Evolutionary conservation across 2,329 filamentous ascomycete genomes (phyloP).

Genomic region (Sporothrix euskadiensis): DNA sequence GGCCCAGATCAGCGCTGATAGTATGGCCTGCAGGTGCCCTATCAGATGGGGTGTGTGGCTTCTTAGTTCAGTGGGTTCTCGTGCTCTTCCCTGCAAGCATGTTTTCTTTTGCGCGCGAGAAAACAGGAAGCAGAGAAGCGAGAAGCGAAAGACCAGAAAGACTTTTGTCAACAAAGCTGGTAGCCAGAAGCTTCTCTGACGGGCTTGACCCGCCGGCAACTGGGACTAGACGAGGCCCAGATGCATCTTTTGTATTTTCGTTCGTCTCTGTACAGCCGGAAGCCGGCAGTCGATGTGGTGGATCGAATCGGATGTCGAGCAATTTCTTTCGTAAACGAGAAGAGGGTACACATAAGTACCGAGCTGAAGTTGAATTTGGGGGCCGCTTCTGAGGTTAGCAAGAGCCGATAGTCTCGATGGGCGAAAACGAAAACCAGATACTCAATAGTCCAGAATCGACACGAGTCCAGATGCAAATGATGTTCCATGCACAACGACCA

Average conservation of each 20-base stretch:
- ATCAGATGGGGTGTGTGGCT: background rate
- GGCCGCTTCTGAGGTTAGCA: background rate
- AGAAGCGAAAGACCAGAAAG: background rate
- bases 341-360: background rate
- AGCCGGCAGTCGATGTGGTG: slow-evolving; percentile 2
- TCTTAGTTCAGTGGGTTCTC: background rate
- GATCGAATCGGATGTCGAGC: background rate
- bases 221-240: background rate
- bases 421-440: background rate
- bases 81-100: background rate
- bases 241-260: background rate
- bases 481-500: background rate
- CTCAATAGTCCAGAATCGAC: background rate
- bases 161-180: background rate
- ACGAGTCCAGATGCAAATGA: background rate
- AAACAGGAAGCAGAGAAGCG: background rate
- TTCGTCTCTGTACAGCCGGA: background rate
- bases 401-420: background rate
- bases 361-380: background rate
- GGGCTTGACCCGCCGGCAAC: background rate
- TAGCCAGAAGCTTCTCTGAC: slow-evolving; percentile 4
- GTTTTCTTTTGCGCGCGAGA: background rate
- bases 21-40: background rate
- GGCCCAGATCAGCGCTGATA: background rate
- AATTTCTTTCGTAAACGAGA: background rate